Evolutionary conservation across 495 filamentous ascomycete species (phyloP).

Genomic region (Evernia prunastri): DNA sequence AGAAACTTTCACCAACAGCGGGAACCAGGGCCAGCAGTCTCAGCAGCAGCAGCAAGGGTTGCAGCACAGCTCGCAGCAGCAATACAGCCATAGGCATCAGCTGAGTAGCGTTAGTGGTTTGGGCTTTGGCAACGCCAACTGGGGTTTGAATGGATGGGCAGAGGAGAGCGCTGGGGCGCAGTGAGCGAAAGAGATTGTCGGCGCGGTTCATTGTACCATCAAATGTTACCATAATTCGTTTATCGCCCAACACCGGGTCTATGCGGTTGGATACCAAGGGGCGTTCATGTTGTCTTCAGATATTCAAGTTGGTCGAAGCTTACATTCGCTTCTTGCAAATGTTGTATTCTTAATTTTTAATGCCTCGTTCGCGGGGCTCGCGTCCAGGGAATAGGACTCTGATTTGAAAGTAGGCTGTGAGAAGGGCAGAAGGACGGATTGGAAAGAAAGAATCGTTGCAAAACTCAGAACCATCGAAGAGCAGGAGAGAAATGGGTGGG

Average conservation of each 20-base stretch:
- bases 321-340: conserved; percentile 13
- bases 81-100: conserved; percentile 45
- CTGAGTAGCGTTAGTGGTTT: conserved; percentile 51
- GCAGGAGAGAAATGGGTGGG: not conserved
- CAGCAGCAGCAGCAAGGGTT: conserved; percentile 27
- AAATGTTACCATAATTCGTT: conserved; percentile 24
- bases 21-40: conserved; percentile 32
- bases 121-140: conserved; percentile 50
- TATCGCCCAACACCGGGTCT: not conserved
- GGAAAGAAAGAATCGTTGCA: not conserved
- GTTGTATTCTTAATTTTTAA: conserved; percentile 13
- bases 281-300: conserved; percentile 1
- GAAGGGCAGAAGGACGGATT: not conserved
- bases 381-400: not conserved
- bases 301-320: not conserved
- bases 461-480: not conserved
- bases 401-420: not conserved
- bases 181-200: conserved; percentile 42
- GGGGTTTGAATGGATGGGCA: conserved; percentile 59
- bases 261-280: conserved; percentile 9
- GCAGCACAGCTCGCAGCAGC: conserved; percentile 30
- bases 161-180: conserved; percentile 49
- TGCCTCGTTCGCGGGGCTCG: not conserved
- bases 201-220: conserved; percentile 16
- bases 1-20: conserved; percentile 47